A percentile compares a stretch with the other conserved stretches of the same genome.
These are phyloP conservation scores for Saccharomycopsis babjevae DNA, from an alignment of 805 yeast species.

Conservation along the genomic window DNA sequence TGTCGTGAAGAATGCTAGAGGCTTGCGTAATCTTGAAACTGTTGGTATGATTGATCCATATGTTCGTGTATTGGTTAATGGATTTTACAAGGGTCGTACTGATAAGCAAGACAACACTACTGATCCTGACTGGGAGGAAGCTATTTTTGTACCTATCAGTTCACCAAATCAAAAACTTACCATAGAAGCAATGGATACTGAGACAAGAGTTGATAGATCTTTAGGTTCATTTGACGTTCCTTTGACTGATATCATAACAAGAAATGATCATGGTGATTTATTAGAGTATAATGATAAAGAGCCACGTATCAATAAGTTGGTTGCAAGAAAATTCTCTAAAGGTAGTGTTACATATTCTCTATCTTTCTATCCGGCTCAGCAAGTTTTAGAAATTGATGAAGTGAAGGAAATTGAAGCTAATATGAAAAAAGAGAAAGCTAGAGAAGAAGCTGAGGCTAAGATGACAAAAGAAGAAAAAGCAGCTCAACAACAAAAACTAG, in stretches of 20 bases:
- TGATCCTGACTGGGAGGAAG: constrained; percentile 79
- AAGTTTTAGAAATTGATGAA: constrained; percentile 72
- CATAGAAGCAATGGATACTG: constrained; percentile 85
- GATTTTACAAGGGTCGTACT: constrained; percentile 69
- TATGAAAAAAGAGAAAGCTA: constrained; percentile 29
- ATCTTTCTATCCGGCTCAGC: constrained; percentile 76
- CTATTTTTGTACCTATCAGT: constrained; percentile 71
- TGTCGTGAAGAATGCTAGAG: constrained; percentile 56
- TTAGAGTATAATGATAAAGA: constrained; percentile 47
- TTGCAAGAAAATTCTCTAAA: constrained; percentile 67
- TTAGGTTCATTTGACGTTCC: constrained; percentile 74
- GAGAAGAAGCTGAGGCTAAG: constrained; percentile 26
- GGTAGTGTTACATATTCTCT: constrained; percentile 67
- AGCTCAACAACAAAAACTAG: constrained; percentile 24
- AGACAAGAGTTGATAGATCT: constrained; percentile 68
- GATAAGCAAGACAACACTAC: constrained; percentile 52
- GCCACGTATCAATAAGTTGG: constrained; percentile 50
- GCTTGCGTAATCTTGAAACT: constrained; percentile 73
- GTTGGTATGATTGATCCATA: constrained; percentile 93
- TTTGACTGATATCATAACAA: constrained; percentile 55
- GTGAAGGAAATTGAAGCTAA: constrained; percentile 43
- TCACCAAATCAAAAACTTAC: constrained; percentile 75
- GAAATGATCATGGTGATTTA: constrained; percentile 53
- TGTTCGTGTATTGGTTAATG: constrained; percentile 67
- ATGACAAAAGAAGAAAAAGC: constrained; percentile 23